Conservation (phyloP, 805 yeast genomes). For the Lipomyces oligophaga region DNA sequence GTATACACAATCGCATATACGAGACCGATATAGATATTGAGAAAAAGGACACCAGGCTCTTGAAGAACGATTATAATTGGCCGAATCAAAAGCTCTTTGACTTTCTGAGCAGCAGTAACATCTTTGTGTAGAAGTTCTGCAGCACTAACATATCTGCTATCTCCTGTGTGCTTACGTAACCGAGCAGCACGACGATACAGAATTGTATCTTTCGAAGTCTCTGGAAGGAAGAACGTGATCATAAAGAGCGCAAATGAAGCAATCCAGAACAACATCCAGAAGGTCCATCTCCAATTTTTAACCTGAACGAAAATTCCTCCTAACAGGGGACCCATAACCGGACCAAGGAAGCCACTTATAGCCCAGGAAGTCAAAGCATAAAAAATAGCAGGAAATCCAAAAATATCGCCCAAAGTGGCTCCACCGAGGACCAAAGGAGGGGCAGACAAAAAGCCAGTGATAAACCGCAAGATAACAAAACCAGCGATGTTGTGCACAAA, state of each 20-base stretch:
- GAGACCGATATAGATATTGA: constrained; percentile 51
- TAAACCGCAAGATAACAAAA: constrained; percentile 47
- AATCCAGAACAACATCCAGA: constrained; percentile 36
- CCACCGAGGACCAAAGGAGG: constrained; percentile 60
- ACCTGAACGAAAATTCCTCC: constrained; percentile 51
- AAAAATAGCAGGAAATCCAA: constrained; percentile 44
- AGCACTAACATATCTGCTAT: constrained; percentile 43
- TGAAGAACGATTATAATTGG: constrained; percentile 48
- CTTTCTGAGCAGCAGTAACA: constrained; percentile 16
- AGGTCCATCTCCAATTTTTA: constrained; percentile 48
- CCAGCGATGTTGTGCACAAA: constrained; percentile 49
- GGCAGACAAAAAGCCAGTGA: constrained; percentile 55
- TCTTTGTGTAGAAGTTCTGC: constrained; percentile 23
- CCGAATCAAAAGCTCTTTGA: constrained; percentile 28
- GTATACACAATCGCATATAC: constrained; percentile 52
- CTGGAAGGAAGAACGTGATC: constrained; percentile 47
- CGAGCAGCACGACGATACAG: constrained; percentile 49
- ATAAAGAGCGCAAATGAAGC: constrained; percentile 40
- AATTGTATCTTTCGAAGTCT: constrained; percentile 47
- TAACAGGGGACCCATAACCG: constrained; percentile 52
- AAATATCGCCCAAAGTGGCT: constrained; percentile 52
- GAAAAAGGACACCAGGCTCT: constrained; percentile 57
- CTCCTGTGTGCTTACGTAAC: constrained; percentile 48
- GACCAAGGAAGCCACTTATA: constrained; percentile 51
- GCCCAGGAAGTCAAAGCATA: constrained; percentile 52